phyloP scores from a whole-genome alignment of 805 yeast genomes.

The Yarrowia osloensis region DNA sequence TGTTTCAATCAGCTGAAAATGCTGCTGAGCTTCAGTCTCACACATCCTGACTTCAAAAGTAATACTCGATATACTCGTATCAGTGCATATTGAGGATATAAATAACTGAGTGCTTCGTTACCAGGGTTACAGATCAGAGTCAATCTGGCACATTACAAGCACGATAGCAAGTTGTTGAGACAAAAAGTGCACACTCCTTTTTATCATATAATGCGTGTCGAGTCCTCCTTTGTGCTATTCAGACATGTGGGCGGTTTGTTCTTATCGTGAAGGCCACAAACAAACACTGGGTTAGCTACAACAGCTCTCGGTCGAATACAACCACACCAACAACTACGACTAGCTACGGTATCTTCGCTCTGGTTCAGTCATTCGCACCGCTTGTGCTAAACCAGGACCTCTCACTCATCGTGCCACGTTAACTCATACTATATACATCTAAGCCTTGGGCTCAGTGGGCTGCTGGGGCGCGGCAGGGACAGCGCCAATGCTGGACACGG shows the following conservation, averaged over 20 bases:
- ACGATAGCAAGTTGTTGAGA: not conserved
- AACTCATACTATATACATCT: constrained; percentile 27
- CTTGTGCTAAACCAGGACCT: not conserved
- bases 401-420: not conserved
- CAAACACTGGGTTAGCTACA: too few species aligned
- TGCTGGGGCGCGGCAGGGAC: not conserved
- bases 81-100: not conserved
- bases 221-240: too few species aligned
- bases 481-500: not conserved
- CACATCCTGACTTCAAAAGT: too few species aligned
- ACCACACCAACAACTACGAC: too few species aligned
- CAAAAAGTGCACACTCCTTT: not conserved
- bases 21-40: too few species aligned
- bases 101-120: not conserved
- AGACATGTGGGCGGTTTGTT: too few species aligned
- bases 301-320: too few species aligned
- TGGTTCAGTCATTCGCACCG: too few species aligned
- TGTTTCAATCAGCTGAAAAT: too few species aligned
- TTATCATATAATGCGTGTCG: too few species aligned
- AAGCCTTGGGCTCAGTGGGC: constrained; percentile 24
- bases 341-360: too few species aligned
- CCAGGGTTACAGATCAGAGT: not conserved
- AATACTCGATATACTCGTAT: not conserved
- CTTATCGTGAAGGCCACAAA: too few species aligned
- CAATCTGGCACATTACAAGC: not conserved